A percentile compares a stretch with the other conserved stretches of the same genome.
These are phyloP conservation scores for Chaetomidium leptoderma DNA, from an alignment of 495 filamentous ascomycete species.

Conservation along the genomic window DNA sequence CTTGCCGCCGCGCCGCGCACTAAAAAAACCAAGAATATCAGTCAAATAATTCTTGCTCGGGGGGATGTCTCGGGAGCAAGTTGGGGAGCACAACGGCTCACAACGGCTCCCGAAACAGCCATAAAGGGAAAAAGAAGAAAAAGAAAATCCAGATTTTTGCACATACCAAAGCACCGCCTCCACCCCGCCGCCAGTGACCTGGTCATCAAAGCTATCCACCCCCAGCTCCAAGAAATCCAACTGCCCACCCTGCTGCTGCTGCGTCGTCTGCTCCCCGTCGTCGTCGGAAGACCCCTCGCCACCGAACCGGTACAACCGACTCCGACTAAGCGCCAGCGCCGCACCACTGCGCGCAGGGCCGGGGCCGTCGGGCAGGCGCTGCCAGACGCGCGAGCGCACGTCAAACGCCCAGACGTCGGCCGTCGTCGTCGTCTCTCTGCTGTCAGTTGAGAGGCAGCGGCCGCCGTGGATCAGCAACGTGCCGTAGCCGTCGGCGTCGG, in stretches of 20 bases:
- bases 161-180: conserved; percentile 23
- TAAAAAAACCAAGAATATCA: too few species aligned
- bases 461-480: conserved; percentile 70
- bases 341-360: conserved; percentile 59
- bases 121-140: too few species aligned
- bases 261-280: too few species aligned
- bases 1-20: conserved; percentile 28
- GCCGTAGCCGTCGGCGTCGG: conserved; percentile 48
- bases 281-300: too few species aligned
- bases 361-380: conserved; percentile 56
- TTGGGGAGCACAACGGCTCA: too few species aligned
- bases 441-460: conserved; percentile 43
- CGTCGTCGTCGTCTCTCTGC: conserved; percentile 22
- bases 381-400: conserved; percentile 55
- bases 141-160: too few species aligned
- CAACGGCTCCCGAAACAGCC: too few species aligned
- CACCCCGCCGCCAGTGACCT: conserved; percentile 35
- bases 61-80: too few species aligned
- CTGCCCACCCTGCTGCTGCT: conserved; percentile 60
- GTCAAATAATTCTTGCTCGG: too few species aligned
- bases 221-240: conserved; percentile 58
- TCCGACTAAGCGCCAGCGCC: conserved; percentile 51
- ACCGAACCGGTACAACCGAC: conserved; percentile 63
- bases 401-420: conserved; percentile 72
- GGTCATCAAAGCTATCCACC: conserved; percentile 48